Evolutionary conservation across 768 basidiomycete species (phyloP).

Genomic region (Cubamyces lactineus): DNA sequence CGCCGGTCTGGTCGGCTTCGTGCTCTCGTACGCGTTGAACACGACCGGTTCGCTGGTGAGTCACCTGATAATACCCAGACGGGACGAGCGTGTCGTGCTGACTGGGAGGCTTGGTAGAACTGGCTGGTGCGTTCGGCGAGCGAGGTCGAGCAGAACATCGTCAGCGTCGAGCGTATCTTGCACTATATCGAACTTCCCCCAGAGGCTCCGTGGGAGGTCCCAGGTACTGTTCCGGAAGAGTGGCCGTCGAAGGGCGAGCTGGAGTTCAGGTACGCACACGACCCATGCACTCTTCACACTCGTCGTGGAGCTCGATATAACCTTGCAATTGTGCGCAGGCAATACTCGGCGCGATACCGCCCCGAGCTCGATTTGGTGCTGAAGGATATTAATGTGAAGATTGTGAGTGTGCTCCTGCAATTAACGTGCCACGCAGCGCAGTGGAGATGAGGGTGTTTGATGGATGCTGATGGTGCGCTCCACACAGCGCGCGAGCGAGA

Average conservation of each 20-base stretch:
- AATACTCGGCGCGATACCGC: conserved; percentile 80
- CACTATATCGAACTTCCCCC: conserved; percentile 75
- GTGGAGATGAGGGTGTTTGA: too few species aligned
- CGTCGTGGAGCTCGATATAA: background rate
- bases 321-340: conserved; percentile 38
- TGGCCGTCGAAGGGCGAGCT: conserved; percentile 83
- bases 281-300: background rate
- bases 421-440: background rate
- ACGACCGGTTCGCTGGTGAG: conserved; percentile 81
- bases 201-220: conserved; percentile 76
- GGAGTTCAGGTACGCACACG: conserved; percentile 63
- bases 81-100: background rate
- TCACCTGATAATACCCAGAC: conserved; percentile 3
- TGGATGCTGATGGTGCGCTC: background rate
- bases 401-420: conserved; percentile 47
- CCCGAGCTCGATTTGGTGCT: conserved; percentile 79
- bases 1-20: conserved; percentile 85
- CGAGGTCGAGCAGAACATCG: conserved; percentile 90
- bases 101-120: conserved; percentile 48
- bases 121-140: conserved; percentile 83
- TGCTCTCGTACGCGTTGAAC: conserved; percentile 82
- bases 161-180: conserved; percentile 85
- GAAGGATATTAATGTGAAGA: conserved; percentile 69
- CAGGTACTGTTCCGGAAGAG: conserved; percentile 52
- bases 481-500: conserved; percentile 54